These are phyloP conservation scores for Ogataea philodendri DNA, from an alignment of 805 yeast species.

Conservation along the genomic window DNA sequence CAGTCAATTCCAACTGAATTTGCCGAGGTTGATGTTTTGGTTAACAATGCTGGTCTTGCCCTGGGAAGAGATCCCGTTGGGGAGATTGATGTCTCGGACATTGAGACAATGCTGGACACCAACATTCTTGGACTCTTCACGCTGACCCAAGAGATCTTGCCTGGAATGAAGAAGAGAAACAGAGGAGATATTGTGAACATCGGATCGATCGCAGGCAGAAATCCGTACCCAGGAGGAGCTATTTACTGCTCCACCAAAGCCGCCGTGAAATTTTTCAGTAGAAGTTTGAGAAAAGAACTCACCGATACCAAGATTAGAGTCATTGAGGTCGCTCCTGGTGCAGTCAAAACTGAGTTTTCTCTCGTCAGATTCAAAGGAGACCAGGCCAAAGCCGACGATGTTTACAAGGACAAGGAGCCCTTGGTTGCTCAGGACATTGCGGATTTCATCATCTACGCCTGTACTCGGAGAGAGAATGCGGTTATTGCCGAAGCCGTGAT, in stretches of 20 bases:
- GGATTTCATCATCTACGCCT: slow-evolving; percentile 55
- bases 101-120: slow-evolving; percentile 43
- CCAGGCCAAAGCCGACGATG: slow-evolving; percentile 48
- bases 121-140: slow-evolving; percentile 47
- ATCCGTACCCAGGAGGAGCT: slow-evolving; percentile 69
- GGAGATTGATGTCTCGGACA: slow-evolving; percentile 37
- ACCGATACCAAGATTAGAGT: slow-evolving; percentile 57
- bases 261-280: slow-evolving; percentile 55
- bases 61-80: slow-evolving; percentile 46
- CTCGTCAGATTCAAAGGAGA: slow-evolving; percentile 61
- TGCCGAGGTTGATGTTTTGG: slow-evolving; percentile 55
- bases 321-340: slow-evolving; percentile 66
- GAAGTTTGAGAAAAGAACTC: slow-evolving; percentile 17
- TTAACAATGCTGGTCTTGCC: slow-evolving; percentile 59
- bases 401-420: slow-evolving; percentile 55
- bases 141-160: slow-evolving; percentile 44
- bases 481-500: slow-evolving; percentile 58
- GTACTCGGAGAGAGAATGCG: slow-evolving; percentile 56
- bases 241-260: slow-evolving; percentile 71
- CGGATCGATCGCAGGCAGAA: slow-evolving; percentile 71
- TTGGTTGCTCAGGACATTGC: slow-evolving; percentile 59
- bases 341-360: slow-evolving; percentile 68
- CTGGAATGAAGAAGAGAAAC: slow-evolving; percentile 41
- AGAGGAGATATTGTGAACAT: slow-evolving; percentile 59
- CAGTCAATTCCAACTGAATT: slow-evolving; percentile 52